These are phyloP conservation scores for Pythium insidiosum DNA, from an alignment of 352 stramenopile genomes.

Conservation along the genomic window DNA sequence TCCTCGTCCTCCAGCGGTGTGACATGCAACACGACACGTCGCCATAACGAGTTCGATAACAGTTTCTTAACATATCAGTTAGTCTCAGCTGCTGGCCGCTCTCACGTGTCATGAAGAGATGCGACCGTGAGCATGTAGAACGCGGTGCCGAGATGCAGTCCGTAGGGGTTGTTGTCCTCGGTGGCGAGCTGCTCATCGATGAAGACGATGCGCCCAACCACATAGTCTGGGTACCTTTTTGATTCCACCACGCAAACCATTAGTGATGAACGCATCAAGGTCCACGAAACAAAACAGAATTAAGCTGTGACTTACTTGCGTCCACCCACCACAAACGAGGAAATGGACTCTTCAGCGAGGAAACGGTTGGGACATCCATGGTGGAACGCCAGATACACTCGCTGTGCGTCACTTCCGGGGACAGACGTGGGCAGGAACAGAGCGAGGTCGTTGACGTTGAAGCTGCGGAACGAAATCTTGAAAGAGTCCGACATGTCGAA, in stretches of 20 bases:
- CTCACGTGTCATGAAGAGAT: slow-evolving; percentile 74
- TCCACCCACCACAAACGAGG: slow-evolving; percentile 78
- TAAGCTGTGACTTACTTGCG: slow-evolving; percentile 36
- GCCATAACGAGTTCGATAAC: too few species aligned
- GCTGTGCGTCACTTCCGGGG: slow-evolving; percentile 59
- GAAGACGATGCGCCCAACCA: slow-evolving; percentile 80
- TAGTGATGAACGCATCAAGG: neutral
- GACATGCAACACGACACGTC: too few species aligned
- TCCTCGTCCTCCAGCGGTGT: too few species aligned
- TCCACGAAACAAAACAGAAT: neutral
- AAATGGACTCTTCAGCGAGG: slow-evolving; percentile 83
- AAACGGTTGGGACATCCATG: slow-evolving; percentile 81
- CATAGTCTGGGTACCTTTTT: slow-evolving; percentile 80
- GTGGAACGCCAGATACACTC: slow-evolving; percentile 84
- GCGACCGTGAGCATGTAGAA: slow-evolving; percentile 85
- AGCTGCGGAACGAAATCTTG: slow-evolving; percentile 85
- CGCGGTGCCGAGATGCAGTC: slow-evolving; percentile 60
- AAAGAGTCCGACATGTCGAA: slow-evolving; percentile 46
- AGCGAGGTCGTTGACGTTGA: slow-evolving; percentile 74
- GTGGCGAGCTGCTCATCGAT: slow-evolving; percentile 83
- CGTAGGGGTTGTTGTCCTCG: slow-evolving; percentile 77
- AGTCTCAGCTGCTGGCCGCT: neutral
- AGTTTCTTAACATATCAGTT: too few species aligned
- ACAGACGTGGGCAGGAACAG: slow-evolving; percentile 81
- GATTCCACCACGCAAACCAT: neutral